phyloP scores from a whole-genome alignment of 2,329 filamentous ascomycete species.

The Podosphaera fusca region DNA sequence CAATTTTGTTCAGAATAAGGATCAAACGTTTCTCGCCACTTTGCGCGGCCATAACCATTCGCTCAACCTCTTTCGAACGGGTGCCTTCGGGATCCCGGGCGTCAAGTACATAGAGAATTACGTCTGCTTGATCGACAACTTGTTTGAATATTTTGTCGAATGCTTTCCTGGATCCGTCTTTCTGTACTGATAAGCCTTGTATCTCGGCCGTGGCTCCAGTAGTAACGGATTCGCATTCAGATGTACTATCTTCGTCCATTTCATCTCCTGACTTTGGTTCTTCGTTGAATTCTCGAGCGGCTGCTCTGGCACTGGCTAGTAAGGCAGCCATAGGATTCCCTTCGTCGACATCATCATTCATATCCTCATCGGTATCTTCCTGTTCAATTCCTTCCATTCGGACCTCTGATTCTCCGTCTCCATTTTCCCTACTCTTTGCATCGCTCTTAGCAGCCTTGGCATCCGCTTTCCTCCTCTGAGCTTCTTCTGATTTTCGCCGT shows the following conservation, averaged over 20 bases:
- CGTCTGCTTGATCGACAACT: slow-evolving; percentile 71
- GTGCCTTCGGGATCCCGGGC: slow-evolving; percentile 81
- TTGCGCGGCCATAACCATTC: slow-evolving; percentile 73
- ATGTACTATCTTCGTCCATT: slow-evolving; percentile 30
- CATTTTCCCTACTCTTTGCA: slow-evolving; percentile 26
- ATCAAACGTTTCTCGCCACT: slow-evolving; percentile 69
- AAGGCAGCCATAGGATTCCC: slow-evolving; percentile 84
- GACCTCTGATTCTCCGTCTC: slow-evolving; percentile 20
- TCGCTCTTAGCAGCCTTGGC: slow-evolving; percentile 43
- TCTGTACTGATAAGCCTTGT: slow-evolving; percentile 26
- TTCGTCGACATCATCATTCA: slow-evolving; percentile 36
- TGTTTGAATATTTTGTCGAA: slow-evolving; percentile 95
- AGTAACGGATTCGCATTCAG: slow-evolving; percentile 22
- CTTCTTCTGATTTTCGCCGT: slow-evolving; percentile 59
- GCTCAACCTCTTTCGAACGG: slow-evolving; percentile 72
- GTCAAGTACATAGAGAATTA: slow-evolving; percentile 80
- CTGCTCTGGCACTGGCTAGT: slow-evolving; percentile 57
- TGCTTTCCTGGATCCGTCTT: slow-evolving; percentile 53
- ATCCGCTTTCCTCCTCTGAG: slow-evolving; percentile 44
- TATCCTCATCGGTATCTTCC: slow-evolving; percentile 25
- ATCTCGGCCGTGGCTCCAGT: slow-evolving; percentile 26
- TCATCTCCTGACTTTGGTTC: slow-evolving; percentile 24
- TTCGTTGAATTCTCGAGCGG: slow-evolving; percentile 49
- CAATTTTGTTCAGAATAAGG: slow-evolving; percentile 86
- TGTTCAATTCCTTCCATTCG: slow-evolving; percentile 23